Evolutionary conservation across 495 filamentous ascomycete genomes (phyloP), one percentile per base, ranked within the genome.

Genomic region (Neurospora sp.): DNA sequence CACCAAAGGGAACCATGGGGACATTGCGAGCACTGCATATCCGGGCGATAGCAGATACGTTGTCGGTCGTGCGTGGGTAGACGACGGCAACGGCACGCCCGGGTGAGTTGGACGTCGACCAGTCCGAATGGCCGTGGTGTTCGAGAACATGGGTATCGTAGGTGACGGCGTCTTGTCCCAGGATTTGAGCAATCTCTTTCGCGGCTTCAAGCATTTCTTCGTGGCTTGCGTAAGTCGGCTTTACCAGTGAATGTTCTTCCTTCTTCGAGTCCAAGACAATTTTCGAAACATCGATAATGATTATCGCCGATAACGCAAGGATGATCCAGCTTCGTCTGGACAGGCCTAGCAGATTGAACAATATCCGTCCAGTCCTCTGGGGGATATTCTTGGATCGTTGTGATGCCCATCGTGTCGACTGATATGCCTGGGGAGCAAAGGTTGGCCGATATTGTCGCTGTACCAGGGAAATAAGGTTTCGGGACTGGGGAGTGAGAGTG

Each of bases 1-100:
- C 94, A 1, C 92, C 94, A 78, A 90, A 97, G 2, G 93, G 92
- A 71, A 91, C 89, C 87, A 98, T 95, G 37, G 94, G 94, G 70
- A 97, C 88, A 21, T 85, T 86, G 80, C 92, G 90, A 78, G 90
- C 90, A 81, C 87, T 82, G 84, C 94, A 98, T 73, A 94, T 84
- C 77, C 89, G 90, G 13, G 91, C 92, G 66, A 97, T 93, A 69
- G 85, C 76, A 13, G 89, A 90, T n/a, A 97, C 92, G 73, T 97
- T 91, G 74, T 90, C 85, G 4, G 93, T 96, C 5, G 85, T 87
- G 70, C 86, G 89, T 5, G 92, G 93, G 76, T 91, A 92, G 34
- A 87, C 91, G 17, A 94, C 89, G 1, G 92, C 91, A 4, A 92
- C 89, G 0, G 92, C 92, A 3, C 93, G 84, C 5, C 84, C 84